Base-by-base conservation (phyloP, 495 filamentous ascomycete genomes). In the Penicillium macrosclerotiorum region DNA sequence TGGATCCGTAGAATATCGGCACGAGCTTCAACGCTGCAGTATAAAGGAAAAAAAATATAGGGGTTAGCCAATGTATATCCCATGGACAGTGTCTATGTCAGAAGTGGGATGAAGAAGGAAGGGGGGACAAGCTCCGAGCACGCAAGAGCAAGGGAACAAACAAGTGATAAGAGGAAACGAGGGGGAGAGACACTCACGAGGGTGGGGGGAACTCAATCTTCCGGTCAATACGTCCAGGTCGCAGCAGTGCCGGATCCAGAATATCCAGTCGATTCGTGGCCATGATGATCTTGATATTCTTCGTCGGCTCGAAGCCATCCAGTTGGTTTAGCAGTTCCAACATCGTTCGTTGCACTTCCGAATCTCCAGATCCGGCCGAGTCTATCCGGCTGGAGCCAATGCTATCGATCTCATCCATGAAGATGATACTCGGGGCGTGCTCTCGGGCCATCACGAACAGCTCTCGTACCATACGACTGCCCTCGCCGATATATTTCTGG, bases 221-320 rank as follows among this genome's bases (percentile, higher is more conserved):
- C 53, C 93, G 80, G 76, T 99, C 93, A 66, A 99, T 97, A 44
- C 93, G 88, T 18, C 93, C 93, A 11, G 94, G 94, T 27, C 93
- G 84, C 49, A 99, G 75, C 29, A 99, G 76, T 5, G 93, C 93
- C 0, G 93, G 93, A 65, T 99, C 93, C 19, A 99, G 80, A 55
- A 97, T 97, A 62, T 99, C 93, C 34, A 97, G 78, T 62, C 93
- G 85, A 67, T 99, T 99, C 11, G 93, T 99, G 16, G 93, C 93
- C 93, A 97, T 97, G 71, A 99, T 92, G 62, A 99, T 92, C 68
- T 99, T 99, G 80, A 99, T 97, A 67, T 96, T 96, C 74, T 97
- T 96, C n/a, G 93, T 97, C 0, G 92, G 93, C 70, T 97, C 94
- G 68, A 99, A 99, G 8, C 93, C 93, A 61, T 99, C 93, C 27